These are phyloP conservation scores for Vitis hybrid DNA, from an alignment of 177 flowering plant species.

Conservation along the genomic window DNA sequence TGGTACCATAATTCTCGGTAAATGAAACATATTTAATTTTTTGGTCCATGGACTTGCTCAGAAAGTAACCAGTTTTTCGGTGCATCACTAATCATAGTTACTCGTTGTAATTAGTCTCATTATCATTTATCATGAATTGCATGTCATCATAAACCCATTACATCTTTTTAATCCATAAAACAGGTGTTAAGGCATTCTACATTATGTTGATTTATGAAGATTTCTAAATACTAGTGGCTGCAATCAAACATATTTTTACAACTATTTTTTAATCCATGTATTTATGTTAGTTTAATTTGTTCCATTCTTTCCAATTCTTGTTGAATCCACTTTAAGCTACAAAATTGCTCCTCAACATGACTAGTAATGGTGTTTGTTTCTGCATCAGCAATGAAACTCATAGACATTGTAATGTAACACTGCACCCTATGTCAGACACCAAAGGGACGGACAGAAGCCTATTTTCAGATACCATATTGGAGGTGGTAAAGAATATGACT, in stretches of 20 bases:
- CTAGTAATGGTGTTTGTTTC: not conserved
- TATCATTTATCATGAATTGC: not conserved
- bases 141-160: not conserved
- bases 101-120: not conserved
- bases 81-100: not conserved
- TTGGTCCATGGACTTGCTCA: not conserved
- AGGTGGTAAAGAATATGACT: conserved; percentile 58
- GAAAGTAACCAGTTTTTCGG: not conserved
- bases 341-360: not conserved
- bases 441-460: conserved; percentile 42
- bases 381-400: conserved; percentile 37
- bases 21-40: not conserved
- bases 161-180: not conserved
- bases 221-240: too few relatives aligned
- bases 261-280: too few relatives aligned
- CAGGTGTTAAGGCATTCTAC: too few relatives aligned
- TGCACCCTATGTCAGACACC: conserved; percentile 39
- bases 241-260: too few relatives aligned
- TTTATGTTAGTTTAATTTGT: not conserved
- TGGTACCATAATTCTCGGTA: not conserved
- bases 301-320: too few relatives aligned
- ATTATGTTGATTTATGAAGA: too few relatives aligned
- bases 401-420: conserved; percentile 63
- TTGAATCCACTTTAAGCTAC: not conserved
- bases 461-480: conserved; percentile 51